Evolutionary conservation across 129 eudicot genomes (phyloP).

Genomic region (Mikania micrantha): DNA sequence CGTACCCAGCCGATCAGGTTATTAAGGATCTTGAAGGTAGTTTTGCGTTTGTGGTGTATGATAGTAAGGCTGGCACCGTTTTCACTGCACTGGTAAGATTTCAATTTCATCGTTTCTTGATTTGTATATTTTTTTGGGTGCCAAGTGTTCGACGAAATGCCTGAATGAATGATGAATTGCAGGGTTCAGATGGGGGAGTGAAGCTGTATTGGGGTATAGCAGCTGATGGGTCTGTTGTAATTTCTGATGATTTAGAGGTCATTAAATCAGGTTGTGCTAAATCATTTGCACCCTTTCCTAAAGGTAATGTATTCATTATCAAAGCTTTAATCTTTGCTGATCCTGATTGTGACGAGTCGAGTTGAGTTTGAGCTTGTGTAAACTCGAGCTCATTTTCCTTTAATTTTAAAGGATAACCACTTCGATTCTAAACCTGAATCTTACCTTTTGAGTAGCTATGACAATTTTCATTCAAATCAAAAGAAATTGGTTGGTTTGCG

Average conservation of each 20-base stretch:
- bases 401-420: too few species aligned
- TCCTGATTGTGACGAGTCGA: too few species aligned
- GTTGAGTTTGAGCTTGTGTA: too few species aligned
- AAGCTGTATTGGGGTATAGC: slow-evolving; percentile 91
- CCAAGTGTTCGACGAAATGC: slow-evolving; percentile 9
- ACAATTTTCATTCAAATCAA: too few species aligned
- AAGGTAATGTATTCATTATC: slow-evolving; percentile 32
- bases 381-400: too few species aligned
- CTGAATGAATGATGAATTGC: not conserved
- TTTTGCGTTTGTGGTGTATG: slow-evolving; percentile 87
- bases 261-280: slow-evolving; percentile 86
- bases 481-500: too few species aligned
- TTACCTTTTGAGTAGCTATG: too few species aligned
- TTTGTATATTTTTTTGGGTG: not conserved
- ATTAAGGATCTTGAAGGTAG: slow-evolving; percentile 92
- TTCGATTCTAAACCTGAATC: too few species aligned
- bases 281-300: slow-evolving; percentile 91
- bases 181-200: slow-evolving; percentile 97
- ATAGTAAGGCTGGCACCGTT: slow-evolving; percentile 76
- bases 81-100: slow-evolving; percentile 74
- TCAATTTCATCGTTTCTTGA: not conserved
- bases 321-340: not conserved
- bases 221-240: slow-evolving; percentile 89
- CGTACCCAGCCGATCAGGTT: slow-evolving; percentile 93
- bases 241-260: slow-evolving; percentile 80